phyloP scores from a whole-genome alignment of 2,329 filamentous ascomycete species.

The Leptographium radiaticola region DNA sequence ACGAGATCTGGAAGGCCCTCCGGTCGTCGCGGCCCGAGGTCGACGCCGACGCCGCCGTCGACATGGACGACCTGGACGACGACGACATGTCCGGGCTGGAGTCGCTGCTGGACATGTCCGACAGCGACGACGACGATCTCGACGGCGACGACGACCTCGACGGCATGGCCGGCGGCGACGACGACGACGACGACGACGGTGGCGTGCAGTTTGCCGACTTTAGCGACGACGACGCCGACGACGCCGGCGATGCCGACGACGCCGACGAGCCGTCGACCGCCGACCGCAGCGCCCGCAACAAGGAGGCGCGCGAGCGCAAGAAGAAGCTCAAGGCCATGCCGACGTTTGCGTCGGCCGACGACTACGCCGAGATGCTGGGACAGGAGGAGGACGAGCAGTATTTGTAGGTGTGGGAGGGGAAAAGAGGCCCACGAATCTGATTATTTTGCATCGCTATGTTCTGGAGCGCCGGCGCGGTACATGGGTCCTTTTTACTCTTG shows the following conservation, averaged over 20 bases:
- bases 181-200: slow-evolving; percentile 19
- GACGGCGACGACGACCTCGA: slow-evolving; percentile 9
- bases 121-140: slow-evolving; percentile 21
- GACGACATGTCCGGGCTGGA: slow-evolving; percentile 14
- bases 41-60: slow-evolving; percentile 33
- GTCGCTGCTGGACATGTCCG: slow-evolving; percentile 17
- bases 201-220: slow-evolving; percentile 25
- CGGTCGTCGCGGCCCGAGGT: slow-evolving; percentile 21
- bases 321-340: slow-evolving; percentile 82
- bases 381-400: slow-evolving; percentile 47
- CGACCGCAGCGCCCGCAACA: slow-evolving; percentile 17
- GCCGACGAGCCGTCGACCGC: slow-evolving; percentile 20
- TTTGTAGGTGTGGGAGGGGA: background rate
- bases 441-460: background rate
- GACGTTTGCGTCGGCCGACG: slow-evolving; percentile 84
- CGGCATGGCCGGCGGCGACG: slow-evolving; percentile 25
- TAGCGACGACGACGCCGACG: slow-evolving; percentile 25
- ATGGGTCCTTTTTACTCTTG: no score
- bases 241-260: slow-evolving; percentile 24
- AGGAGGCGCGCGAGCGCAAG: slow-evolving; percentile 47
- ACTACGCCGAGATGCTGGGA: slow-evolving; percentile 77
- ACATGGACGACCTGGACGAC: slow-evolving; percentile 32
- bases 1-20: slow-evolving; percentile 23
- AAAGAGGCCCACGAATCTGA: background rate
- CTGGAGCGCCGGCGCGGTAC: background rate